phyloP scores from a whole-genome alignment of 192 early-diverging fungal species.

The Linnemannia hyalina region DNA sequence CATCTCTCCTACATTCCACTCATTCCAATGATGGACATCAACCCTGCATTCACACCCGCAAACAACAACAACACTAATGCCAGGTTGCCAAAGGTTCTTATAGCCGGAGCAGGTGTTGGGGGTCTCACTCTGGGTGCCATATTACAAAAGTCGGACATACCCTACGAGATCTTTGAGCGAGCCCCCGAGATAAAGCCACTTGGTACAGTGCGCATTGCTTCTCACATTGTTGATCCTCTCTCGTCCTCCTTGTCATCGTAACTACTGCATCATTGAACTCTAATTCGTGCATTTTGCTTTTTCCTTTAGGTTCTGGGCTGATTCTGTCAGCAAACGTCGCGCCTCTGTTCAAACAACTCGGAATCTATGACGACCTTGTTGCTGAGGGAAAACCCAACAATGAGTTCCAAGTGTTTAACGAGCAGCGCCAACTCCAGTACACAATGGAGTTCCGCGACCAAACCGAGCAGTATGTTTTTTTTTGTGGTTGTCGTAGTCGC shows the following conservation, averaged over 20 bases:
- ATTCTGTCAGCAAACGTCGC: not conserved
- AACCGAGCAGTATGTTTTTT: too few relatives aligned
- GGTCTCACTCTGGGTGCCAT: constrained; percentile 21
- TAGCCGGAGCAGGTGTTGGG: not conserved
- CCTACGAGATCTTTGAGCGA: constrained; percentile 28
- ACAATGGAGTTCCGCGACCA: too few relatives aligned
- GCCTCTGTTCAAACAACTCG: constrained; percentile 27
- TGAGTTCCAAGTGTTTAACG: constrained; percentile 3
- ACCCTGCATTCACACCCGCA: too few relatives aligned
- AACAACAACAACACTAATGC: too few relatives aligned
- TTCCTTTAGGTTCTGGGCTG: constrained; percentile 9
- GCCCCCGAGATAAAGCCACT: constrained; percentile 21
- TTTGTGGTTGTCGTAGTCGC: too few relatives aligned
- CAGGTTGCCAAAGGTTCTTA: too few relatives aligned
- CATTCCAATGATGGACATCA: too few relatives aligned
- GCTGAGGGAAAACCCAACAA: too few relatives aligned
- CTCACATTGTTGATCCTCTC: not conserved
- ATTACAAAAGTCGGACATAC: constrained; percentile 23
- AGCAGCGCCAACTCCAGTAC: too few relatives aligned
- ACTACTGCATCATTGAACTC: too few relatives aligned
- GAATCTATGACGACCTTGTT: not conserved
- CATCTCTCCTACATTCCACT: too few relatives aligned
- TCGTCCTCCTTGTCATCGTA: too few relatives aligned
- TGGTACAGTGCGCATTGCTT: not conserved
- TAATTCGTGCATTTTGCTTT: not conserved